Percentiles rank a stretch among this genome's conserved stretches.
Conservation (phyloP, 2,329 filamentous ascomycete genomes). For the Aspergillus novofumigatus region DNA sequence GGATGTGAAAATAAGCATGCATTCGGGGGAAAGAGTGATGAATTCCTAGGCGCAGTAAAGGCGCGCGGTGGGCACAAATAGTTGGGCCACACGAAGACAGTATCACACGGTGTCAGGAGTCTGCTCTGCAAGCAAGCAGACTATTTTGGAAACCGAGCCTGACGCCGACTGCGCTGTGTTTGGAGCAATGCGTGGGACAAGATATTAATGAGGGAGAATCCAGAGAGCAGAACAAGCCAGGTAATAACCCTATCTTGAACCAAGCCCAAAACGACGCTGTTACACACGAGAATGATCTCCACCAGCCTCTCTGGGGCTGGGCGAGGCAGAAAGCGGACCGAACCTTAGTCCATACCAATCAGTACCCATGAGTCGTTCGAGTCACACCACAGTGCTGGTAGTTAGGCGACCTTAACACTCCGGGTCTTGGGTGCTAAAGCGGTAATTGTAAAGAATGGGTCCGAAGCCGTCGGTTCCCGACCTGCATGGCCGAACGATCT, state of each 20-base stretch:
- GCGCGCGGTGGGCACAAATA: slow-evolving; percentile 28
- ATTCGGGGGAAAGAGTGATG: slow-evolving; percentile 20
- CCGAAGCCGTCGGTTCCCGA: slow-evolving; percentile 7
- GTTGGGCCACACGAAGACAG: slow-evolving; percentile 29
- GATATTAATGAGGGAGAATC: slow-evolving; percentile 10
- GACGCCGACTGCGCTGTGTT: slow-evolving; percentile 18
- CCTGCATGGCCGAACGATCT: slow-evolving; percentile 9
- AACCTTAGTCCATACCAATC: slow-evolving; percentile 20
- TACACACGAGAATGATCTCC: slow-evolving; percentile 11
- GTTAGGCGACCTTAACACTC: neutral
- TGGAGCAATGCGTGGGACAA: slow-evolving; percentile 14
- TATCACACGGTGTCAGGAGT: slow-evolving; percentile 17
- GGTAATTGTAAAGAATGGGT: slow-evolving; percentile 9
- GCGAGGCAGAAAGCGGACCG: slow-evolving; percentile 20
- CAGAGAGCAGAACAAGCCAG: slow-evolving; percentile 10
- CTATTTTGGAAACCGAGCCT: slow-evolving; percentile 23
- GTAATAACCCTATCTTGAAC: slow-evolving; percentile 17
- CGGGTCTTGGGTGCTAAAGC: slow-evolving; percentile 9
- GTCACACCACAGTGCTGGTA: neutral
- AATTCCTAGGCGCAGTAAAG: slow-evolving; percentile 12
- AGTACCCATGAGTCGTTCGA: slow-evolving; percentile 7
- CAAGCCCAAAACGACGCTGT: slow-evolving; percentile 12
- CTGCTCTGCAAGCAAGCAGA: slow-evolving; percentile 22
- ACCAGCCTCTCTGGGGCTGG: slow-evolving; percentile 18
- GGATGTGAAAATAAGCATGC: slow-evolving; percentile 3